Evolutionary conservation across 371 early-diverging fungal species (phyloP).

Genomic region (Cokeromyces recurvatus): DNA sequence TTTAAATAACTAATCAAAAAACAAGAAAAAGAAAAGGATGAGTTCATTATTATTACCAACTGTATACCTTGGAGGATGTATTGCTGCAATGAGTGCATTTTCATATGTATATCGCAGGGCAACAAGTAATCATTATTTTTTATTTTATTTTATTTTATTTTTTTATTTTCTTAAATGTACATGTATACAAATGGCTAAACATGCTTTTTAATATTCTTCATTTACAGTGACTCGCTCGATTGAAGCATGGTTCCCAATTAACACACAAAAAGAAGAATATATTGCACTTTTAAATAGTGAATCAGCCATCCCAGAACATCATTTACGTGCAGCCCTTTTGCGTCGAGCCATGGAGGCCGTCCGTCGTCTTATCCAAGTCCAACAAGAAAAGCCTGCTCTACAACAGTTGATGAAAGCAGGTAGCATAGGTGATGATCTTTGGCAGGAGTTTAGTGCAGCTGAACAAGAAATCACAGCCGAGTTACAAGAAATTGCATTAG

Average conservation of each 20-base stretch:
- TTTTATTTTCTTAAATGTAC: no score
- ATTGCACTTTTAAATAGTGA: constrained; percentile 63
- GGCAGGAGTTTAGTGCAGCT: constrained; percentile 74
- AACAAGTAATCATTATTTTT: constrained; percentile 25
- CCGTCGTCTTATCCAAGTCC: constrained; percentile 66
- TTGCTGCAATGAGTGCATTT: constrained; percentile 60
- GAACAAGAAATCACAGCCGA: constrained; percentile 84
- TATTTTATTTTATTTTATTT: no score
- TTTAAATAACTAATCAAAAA: no score
- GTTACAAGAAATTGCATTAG: constrained; percentile 73
- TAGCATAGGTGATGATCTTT: constrained; percentile 84
- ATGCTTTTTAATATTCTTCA: no score
- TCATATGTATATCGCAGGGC: constrained; percentile 50
- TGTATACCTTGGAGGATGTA: constrained; percentile 57
- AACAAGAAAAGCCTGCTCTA: constrained; percentile 84
- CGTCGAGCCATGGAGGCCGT: constrained; percentile 86
- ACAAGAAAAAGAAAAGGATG: constrained; percentile 26
- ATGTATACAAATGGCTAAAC: no score
- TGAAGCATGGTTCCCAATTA: constrained; percentile 73
- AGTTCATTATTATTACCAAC: constrained; percentile 49
- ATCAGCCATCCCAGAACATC: constrained; percentile 53
- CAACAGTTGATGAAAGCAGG: constrained; percentile 76
- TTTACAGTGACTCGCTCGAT: constrained; percentile 34
- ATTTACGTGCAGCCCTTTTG: constrained; percentile 74
- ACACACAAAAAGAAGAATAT: constrained; percentile 67